A percentile compares a stretch with the other conserved stretches of the same genome.
Evolutionary conservation across 2,329 filamentous ascomycete genomes (phyloP).

Genomic region (Kalaharituber pfeilii): DNA sequence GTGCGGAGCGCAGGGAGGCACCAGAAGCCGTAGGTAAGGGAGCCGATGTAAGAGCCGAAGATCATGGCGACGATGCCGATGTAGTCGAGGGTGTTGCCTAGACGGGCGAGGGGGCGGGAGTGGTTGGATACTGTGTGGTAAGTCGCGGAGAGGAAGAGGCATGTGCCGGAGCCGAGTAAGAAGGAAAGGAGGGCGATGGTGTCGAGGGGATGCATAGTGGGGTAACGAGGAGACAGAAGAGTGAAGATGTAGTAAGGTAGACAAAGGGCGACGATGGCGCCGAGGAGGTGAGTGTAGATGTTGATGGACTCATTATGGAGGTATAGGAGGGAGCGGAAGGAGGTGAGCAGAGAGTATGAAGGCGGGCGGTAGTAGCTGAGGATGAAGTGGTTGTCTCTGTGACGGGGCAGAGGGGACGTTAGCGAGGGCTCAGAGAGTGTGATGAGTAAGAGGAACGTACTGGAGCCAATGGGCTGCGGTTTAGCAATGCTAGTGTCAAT

Average conservation of each 20-base stretch:
- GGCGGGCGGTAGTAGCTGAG: conserved; percentile 46
- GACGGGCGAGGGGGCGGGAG: conserved; percentile 54
- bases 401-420: neutral
- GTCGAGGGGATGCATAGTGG: conserved; percentile 43
- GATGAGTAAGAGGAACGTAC: conserved; percentile 6
- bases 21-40: conserved; percentile 72
- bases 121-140: conserved; percentile 81
- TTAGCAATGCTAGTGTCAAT: no score
- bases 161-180: conserved; percentile 54
- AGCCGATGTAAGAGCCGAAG: conserved; percentile 77
- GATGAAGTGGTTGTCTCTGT: conserved; percentile 50
- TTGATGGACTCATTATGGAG: conserved; percentile 45
- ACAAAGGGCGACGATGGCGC: conserved; percentile 39
- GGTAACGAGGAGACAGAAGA: conserved; percentile 47
- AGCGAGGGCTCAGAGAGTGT: neutral
- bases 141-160: conserved; percentile 64
- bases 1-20: conserved; percentile 48
- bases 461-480: conserved; percentile 16
- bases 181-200: conserved; percentile 61
- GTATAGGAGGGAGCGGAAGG: conserved; percentile 41
- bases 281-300: conserved; percentile 54
- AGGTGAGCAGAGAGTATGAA: conserved; percentile 43
- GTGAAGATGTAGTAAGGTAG: conserved; percentile 36
- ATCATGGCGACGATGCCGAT: conserved; percentile 84
- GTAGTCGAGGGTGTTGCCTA: conserved; percentile 90